Conservation (phyloP, 1,284 basidiomycete genomes). For the Apiotrichum sp. region DNA sequence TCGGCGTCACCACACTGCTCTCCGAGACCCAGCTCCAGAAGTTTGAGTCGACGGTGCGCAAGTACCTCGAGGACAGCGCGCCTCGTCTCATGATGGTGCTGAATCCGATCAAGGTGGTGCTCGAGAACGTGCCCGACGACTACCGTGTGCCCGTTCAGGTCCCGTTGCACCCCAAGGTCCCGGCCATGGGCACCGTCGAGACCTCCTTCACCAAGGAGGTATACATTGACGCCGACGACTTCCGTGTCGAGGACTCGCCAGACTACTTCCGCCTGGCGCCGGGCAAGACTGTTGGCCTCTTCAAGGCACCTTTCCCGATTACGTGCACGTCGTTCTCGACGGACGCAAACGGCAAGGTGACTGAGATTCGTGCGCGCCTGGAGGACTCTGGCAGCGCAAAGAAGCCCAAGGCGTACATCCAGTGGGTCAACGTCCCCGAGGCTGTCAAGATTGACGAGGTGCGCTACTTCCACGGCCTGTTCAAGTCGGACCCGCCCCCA, state of each 20-base stretch:
- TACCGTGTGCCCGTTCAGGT: slow-evolving; percentile 80
- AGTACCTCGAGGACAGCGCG: slow-evolving; percentile 81
- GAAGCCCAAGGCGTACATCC: slow-evolving; percentile 94
- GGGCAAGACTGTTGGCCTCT: slow-evolving; percentile 92
- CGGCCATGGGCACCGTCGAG: slow-evolving; percentile 72
- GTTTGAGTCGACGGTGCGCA: slow-evolving; percentile 83
- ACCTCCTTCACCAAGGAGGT: slow-evolving; percentile 85
- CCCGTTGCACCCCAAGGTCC: slow-evolving; percentile 89
- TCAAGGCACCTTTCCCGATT: slow-evolving; percentile 91
- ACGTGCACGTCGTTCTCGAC: slow-evolving; percentile 84
- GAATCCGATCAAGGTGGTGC: slow-evolving; percentile 80
- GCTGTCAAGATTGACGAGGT: slow-evolving; percentile 79
- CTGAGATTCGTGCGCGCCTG: slow-evolving; percentile 70
- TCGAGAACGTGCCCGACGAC: slow-evolving; percentile 86
- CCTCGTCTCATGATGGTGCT: slow-evolving; percentile 91
- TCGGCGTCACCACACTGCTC: slow-evolving; percentile 84
- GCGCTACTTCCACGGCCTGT: slow-evolving; percentile 85
- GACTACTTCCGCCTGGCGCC: slow-evolving; percentile 98
- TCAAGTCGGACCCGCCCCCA: slow-evolving; percentile 88
- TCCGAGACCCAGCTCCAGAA: slow-evolving; percentile 81
- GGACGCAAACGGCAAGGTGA: slow-evolving; percentile 65
- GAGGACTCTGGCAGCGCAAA: slow-evolving; percentile 59
- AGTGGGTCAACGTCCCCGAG: slow-evolving; percentile 90
- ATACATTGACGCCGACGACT: slow-evolving; percentile 93
- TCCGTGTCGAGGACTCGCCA: slow-evolving; percentile 80